Evolutionary conservation across 495 filamentous ascomycete species (phyloP), one percentile per base, ranked within the genome.

Genomic region (Penicillium simplicissimum): DNA sequence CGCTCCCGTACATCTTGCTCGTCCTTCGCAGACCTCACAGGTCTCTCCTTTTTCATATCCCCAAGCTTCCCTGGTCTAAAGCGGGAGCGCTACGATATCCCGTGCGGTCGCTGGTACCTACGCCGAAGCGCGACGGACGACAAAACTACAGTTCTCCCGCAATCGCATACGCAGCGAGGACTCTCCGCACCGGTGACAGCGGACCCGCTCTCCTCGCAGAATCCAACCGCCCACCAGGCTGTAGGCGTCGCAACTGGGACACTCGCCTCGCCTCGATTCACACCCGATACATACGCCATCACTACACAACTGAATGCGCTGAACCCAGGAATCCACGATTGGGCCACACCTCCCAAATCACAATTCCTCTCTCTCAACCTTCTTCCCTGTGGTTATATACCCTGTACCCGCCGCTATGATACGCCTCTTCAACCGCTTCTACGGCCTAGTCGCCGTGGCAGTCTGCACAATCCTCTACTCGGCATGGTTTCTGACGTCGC

Each of bases 401-500:
- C n/a, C 19, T 36, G 31, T 13, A 25, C 23, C 23, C 13, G 11
- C 5, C 14, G 36, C 40, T 28, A 68, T 62, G 66, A 67, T 74
- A 54, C 71, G 66, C 54, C 63, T 74, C 23, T 70, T 70, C 43
- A 76, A 70, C 55, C 71, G 75, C 36, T 74, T 78, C 58, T 73
- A 76, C 52, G 63, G 63, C 21, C 59, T 77, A 19, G 74, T 67
- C 61, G 70, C 65, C 37, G 58, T 77, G 21, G 71, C 71, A 17
- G 72, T 64, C 7, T 71, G 71, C 53, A 72, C 68, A n/a, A 74
- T 79, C 21, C 57, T 77, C 36, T 60, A 66, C 45, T 73, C 72
- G 6, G 69, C 71, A n/a, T 76, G 69, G 68, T 67, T 72, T 51
- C 59, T 74, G 56, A 68, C 64, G 8, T 74, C 71, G 9, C 68